phyloP scores from a whole-genome alignment of 352 stramenopile species.

The Elongisporangium undulatum region DNA sequence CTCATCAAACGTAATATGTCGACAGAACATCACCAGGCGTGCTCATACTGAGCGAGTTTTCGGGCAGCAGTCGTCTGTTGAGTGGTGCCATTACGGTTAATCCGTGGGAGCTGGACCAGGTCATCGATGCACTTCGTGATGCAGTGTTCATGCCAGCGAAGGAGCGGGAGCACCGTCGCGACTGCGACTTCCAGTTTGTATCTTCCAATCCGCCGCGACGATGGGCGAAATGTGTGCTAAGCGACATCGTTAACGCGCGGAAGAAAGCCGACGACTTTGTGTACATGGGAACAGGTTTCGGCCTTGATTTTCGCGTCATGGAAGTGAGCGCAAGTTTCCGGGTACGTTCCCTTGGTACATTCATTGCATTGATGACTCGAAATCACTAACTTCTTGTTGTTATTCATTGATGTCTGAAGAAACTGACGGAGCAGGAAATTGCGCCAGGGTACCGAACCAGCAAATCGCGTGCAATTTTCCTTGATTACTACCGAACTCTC shows the following conservation, averaged over 20 bases:
- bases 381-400: background rate
- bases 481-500: constrained; percentile 98
- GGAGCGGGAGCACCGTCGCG: constrained; percentile 63
- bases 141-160: constrained; percentile 71
- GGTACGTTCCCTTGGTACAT: constrained; percentile 37
- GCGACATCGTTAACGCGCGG: constrained; percentile 68
- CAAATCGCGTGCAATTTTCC: constrained; percentile 91
- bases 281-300: constrained; percentile 93
- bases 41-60: constrained; percentile 97
- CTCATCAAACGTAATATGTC: too few relatives aligned
- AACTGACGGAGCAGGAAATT: constrained; percentile 67
- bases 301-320: constrained; percentile 94
- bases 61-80: constrained; percentile 93
- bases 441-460: constrained; percentile 59
- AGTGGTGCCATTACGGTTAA: constrained; percentile 96
- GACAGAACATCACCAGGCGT: constrained; percentile 70
- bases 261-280: constrained; percentile 79
- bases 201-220: constrained; percentile 57
- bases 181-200: constrained; percentile 80
- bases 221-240: constrained; percentile 72
- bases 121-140: constrained; percentile 64
- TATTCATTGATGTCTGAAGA: constrained; percentile 22
- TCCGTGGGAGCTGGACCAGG: constrained; percentile 92
- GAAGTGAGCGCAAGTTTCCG: constrained; percentile 93
- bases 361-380: background rate